Percentiles rank a stretch among this genome's conserved stretches.
Conservation (phyloP, 129 eudicot species). For the Solidago caesia region DNA sequence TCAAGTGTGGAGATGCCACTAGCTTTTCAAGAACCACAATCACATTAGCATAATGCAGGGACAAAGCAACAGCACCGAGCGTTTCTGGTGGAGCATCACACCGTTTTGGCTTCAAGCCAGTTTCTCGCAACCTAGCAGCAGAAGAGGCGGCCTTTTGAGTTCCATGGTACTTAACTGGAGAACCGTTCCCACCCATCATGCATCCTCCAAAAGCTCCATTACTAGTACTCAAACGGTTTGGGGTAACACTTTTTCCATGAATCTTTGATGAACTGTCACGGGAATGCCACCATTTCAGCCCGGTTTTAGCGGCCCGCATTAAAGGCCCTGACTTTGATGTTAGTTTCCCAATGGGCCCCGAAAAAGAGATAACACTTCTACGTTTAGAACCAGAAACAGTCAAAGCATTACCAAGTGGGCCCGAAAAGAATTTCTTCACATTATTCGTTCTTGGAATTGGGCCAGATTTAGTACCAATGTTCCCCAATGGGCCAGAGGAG, state of each 20-base stretch:
- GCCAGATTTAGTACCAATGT: slow-evolving; percentile 38
- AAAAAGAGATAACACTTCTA: slow-evolving; percentile 29
- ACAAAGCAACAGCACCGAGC: slow-evolving; percentile 71
- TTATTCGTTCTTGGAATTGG: slow-evolving; percentile 38
- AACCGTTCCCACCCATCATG: slow-evolving; percentile 34
- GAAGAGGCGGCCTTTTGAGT: slow-evolving; percentile 17
- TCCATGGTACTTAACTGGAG: slow-evolving; percentile 27
- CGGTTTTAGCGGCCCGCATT: slow-evolving; percentile 37
- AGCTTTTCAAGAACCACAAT: slow-evolving; percentile 72
- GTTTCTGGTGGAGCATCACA: slow-evolving; percentile 54
- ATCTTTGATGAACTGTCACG: slow-evolving; percentile 40
- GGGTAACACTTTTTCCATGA: slow-evolving; percentile 35
- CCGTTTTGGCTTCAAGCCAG: slow-evolving; percentile 23
- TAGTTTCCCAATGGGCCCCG: slow-evolving; percentile 52
- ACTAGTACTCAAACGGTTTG: slow-evolving; percentile 22
- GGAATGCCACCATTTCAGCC: slow-evolving; percentile 45
- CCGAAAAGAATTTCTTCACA: slow-evolving; percentile 41
- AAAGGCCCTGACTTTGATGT: slow-evolving; percentile 52
- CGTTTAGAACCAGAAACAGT: slow-evolving; percentile 30
- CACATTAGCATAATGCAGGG: slow-evolving; percentile 75
- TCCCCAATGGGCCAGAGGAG: slow-evolving; percentile 47
- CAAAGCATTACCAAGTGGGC: slow-evolving; percentile 45
- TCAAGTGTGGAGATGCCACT: slow-evolving; percentile 67
- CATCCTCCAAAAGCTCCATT: slow-evolving; percentile 37
- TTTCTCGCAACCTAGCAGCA: slow-evolving; percentile 24